phyloP scores from a whole-genome alignment of 805 yeast genomes.

The Scheffersomyces amazonensis region DNA sequence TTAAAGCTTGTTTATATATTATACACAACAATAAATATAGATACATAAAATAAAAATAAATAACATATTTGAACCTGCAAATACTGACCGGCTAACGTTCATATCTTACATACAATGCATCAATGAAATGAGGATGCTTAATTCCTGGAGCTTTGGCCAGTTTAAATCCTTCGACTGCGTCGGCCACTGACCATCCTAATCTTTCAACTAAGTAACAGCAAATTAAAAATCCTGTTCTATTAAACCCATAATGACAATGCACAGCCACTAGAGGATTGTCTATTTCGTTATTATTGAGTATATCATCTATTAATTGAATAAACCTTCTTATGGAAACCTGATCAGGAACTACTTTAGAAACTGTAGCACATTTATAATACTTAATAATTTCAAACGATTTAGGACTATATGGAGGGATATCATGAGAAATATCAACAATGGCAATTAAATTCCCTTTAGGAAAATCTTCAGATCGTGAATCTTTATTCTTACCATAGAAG shows the following conservation, averaged over 20 bases:
- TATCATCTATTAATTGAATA: conserved; percentile 49
- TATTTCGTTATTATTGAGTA: conserved; percentile 21
- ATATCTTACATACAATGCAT: conserved; percentile 66
- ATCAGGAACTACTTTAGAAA: conserved; percentile 74
- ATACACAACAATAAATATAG: too few relatives aligned
- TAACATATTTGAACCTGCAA: too few relatives aligned
- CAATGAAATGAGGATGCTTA: conserved; percentile 73
- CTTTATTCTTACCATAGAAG: conserved; percentile 25
- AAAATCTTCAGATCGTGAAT: conserved; percentile 1
- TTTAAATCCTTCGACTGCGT: conserved; percentile 60
- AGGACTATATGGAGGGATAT: conserved; percentile 71
- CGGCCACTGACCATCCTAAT: conserved; percentile 56
- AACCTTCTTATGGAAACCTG: conserved; percentile 55
- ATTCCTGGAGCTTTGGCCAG: conserved; percentile 67
- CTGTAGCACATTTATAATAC: conserved; percentile 74
- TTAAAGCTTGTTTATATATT: neutral
- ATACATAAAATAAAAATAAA: too few relatives aligned
- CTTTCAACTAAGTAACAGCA: conserved; percentile 66
- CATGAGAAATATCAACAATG: conserved; percentile 67
- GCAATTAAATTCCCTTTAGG: conserved; percentile 45
- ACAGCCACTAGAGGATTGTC: conserved; percentile 50
- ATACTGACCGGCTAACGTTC: too few relatives aligned
- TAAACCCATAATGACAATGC: conserved; percentile 82
- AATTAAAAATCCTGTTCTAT: conserved; percentile 71
- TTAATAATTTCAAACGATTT: conserved; percentile 47